Conservation (phyloP, 768 basidiomycete species). For the Calocera viscosa region DNA sequence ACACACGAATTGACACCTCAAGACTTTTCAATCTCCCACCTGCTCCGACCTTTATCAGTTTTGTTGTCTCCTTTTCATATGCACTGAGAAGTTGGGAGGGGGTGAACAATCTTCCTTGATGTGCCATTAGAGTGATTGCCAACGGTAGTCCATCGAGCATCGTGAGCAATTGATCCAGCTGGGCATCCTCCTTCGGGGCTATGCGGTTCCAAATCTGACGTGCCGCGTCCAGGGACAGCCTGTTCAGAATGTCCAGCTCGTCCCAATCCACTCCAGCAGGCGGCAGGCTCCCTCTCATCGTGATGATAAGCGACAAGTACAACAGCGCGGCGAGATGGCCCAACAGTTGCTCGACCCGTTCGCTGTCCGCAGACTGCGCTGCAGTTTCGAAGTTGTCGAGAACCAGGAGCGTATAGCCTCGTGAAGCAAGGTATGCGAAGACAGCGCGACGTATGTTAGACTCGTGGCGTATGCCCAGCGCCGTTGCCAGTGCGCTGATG, state of each 20-base stretch:
- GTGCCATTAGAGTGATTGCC: neutral
- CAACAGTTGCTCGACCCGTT: neutral
- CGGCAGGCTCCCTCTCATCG: neutral
- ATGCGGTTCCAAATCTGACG: constrained; percentile 23
- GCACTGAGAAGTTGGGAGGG: neutral
- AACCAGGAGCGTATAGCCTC: neutral
- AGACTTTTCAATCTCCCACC: constrained; percentile 17
- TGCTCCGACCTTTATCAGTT: neutral
- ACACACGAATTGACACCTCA: constrained; percentile 20
- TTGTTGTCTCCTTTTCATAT: neutral
- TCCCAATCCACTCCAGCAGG: constrained; percentile 10
- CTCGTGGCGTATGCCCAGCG: neutral
- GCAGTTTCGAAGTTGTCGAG: neutral
- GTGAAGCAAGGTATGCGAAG: neutral
- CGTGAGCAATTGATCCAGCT: neutral
- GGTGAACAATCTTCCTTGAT: neutral
- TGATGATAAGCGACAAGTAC: neutral
- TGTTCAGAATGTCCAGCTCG: neutral
- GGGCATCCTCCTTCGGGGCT: constrained; percentile 9
- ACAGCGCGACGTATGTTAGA: neutral
- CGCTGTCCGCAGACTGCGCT: neutral
- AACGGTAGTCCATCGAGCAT: neutral
- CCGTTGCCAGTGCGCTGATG: neutral
- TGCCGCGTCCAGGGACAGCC: constrained; percentile 14
- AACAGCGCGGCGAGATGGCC: neutral